phyloP scores from a whole-genome alignment of 768 basidiomycete genomes.

The Kwoniella dejecticola region DNA sequence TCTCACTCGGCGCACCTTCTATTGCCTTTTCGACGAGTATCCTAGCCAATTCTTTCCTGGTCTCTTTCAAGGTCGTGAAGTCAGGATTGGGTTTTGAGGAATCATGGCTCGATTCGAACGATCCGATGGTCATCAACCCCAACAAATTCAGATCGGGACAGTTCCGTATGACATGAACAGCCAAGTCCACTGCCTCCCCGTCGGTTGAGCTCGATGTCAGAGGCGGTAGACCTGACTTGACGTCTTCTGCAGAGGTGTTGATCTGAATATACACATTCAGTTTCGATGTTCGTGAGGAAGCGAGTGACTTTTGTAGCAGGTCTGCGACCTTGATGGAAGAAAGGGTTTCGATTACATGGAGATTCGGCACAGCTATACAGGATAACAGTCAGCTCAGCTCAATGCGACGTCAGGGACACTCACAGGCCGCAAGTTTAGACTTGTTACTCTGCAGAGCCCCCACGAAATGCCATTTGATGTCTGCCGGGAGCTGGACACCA shows the following conservation, averaged over 20 bases:
- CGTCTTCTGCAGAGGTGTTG: conserved; percentile 91
- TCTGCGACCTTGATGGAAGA: conserved; percentile 78
- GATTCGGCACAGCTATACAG: conserved; percentile 75
- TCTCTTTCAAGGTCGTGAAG: conserved; percentile 70
- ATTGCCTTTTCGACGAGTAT: conserved; percentile 28
- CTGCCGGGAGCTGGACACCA: conserved; percentile 68
- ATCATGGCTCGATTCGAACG: conserved; percentile 69
- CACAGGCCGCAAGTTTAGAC: conserved; percentile 81
- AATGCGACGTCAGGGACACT: conserved; percentile 34
- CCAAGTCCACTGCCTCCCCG: conserved; percentile 66
- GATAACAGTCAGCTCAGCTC: no score
- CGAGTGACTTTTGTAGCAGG: conserved; percentile 72
- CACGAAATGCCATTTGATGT: conserved; percentile 97
- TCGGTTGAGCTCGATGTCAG: conserved; percentile 51
- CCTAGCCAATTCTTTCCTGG: conserved; percentile 62
- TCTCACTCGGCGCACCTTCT: conserved; percentile 25
- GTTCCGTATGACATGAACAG: conserved; percentile 66
- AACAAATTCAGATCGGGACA: conserved; percentile 77
- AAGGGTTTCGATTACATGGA: conserved; percentile 83
- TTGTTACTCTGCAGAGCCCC: conserved; percentile 93
- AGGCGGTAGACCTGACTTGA: conserved; percentile 81
- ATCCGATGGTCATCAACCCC: conserved; percentile 97
- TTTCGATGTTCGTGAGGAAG: conserved; percentile 60
- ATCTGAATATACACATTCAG: conserved; percentile 87
- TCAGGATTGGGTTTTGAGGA: conserved; percentile 66